These are phyloP conservation scores for Eucalyptus viminalis DNA, from an alignment of 345 rosid species.

Conservation along the genomic window DNA sequence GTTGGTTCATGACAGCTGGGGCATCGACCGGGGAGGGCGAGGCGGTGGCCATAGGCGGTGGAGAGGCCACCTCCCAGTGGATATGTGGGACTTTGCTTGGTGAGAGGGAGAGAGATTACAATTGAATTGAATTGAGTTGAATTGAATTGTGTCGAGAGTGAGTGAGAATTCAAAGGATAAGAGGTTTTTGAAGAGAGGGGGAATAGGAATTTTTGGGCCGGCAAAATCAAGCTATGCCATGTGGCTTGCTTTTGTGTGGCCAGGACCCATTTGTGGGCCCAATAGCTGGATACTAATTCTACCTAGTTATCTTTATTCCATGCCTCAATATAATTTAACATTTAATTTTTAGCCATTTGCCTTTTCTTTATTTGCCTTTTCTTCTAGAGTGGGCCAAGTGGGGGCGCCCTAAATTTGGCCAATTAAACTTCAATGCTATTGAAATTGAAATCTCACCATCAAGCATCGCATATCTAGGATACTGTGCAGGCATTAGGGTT, in stretches of 20 bases:
- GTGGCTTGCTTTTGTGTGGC: conserved; percentile 4
- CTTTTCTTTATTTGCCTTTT: background rate
- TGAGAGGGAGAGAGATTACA: background rate
- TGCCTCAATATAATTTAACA: background rate
- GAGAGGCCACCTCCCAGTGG: background rate
- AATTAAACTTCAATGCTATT: background rate
- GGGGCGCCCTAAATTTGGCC: background rate
- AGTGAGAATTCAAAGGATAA: background rate
- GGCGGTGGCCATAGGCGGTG: background rate
- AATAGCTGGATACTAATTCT: background rate
- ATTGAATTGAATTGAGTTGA: background rate
- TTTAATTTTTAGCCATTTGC: background rate
- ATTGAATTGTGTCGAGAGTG: background rate
- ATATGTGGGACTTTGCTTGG: background rate
- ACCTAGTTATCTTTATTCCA: background rate
- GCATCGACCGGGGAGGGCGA: background rate
- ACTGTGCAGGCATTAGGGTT: background rate
- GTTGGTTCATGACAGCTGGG: conserved; percentile 1
- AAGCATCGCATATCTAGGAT: background rate
- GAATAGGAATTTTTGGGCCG: conserved; percentile 8
- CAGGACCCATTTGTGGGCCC: conserved; percentile 5
- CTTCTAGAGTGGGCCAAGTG: background rate
- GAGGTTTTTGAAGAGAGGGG: background rate
- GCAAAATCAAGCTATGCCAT: conserved; percentile 19
- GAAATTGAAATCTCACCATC: background rate